Evolutionary conservation across 768 basidiomycete genomes (phyloP).

Genomic region (Trametes villosa): DNA sequence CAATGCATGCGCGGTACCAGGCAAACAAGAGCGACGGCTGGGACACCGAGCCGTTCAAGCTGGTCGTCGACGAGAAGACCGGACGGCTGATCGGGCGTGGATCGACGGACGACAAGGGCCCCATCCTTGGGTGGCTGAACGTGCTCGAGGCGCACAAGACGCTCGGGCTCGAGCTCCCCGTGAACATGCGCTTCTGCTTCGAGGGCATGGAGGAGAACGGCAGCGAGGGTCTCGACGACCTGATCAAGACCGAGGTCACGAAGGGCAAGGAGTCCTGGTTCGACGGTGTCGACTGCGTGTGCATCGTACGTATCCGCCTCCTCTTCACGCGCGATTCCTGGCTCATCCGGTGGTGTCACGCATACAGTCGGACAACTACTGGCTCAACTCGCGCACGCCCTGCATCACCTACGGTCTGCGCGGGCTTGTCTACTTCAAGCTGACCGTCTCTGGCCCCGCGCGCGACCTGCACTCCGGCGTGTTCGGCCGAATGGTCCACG

Average conservation of each 20-base stretch:
- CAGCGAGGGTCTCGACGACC: slow-evolving; percentile 87
- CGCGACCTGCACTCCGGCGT: slow-evolving; percentile 91
- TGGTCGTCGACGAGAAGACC: slow-evolving; percentile 57
- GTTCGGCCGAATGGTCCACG: slow-evolving; percentile 81
- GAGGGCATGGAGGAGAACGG: slow-evolving; percentile 99
- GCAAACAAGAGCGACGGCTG: slow-evolving; percentile 74
- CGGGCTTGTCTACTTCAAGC: slow-evolving; percentile 85
- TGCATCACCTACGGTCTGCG: slow-evolving; percentile 87
- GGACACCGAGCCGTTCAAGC: slow-evolving; percentile 83
- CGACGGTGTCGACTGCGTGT: slow-evolving; percentile 87
- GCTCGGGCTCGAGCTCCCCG: slow-evolving; percentile 74
- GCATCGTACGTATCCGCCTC: slow-evolving; percentile 65
- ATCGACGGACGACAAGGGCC: slow-evolving; percentile 90
- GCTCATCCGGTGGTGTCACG: neutral
- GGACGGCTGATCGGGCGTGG: slow-evolving; percentile 83
- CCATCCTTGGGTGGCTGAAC: slow-evolving; percentile 87
- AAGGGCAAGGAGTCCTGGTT: slow-evolving; percentile 74
- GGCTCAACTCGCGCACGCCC: slow-evolving; percentile 84
- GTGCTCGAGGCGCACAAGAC: slow-evolving; percentile 83
- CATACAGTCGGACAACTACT: slow-evolving; percentile 87
- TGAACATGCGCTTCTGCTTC: slow-evolving; percentile 90
- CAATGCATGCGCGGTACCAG: slow-evolving; percentile 25
- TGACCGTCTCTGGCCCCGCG: slow-evolving; percentile 80
- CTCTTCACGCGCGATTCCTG: neutral
- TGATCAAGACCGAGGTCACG: slow-evolving; percentile 75